Evolutionary conservation across 1,284 basidiomycete genomes (phyloP).

Genomic region (Fomitopsis betulina): DNA sequence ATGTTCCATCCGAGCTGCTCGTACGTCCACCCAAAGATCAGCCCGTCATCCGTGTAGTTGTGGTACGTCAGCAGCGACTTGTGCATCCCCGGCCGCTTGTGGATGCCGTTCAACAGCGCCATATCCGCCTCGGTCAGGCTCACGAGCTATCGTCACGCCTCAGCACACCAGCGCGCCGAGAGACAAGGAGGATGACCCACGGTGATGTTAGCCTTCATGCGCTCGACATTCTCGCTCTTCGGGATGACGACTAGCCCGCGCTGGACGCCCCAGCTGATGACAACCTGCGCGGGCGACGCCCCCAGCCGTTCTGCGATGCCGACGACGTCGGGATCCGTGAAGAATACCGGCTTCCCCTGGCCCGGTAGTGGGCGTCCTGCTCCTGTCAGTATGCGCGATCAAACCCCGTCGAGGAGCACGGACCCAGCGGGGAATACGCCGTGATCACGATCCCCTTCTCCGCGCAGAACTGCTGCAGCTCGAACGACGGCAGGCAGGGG

Average conservation of each 20-base stretch:
- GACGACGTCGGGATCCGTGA: conserved; percentile 29
- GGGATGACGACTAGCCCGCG: conserved; percentile 40
- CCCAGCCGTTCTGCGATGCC: conserved; percentile 42
- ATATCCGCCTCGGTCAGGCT: conserved; percentile 36
- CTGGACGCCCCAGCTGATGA: conserved; percentile 48
- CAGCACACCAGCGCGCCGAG: neutral
- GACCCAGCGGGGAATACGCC: conserved; percentile 65
- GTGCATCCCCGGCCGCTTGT: conserved; percentile 43
- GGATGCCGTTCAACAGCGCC: conserved; percentile 33
- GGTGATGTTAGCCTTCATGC: conserved; percentile 45
- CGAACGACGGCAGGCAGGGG: conserved; percentile 50
- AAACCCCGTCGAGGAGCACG: conserved; percentile 24
- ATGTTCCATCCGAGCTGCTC: conserved; percentile 47
- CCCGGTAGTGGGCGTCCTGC: conserved; percentile 16
- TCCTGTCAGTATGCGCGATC: neutral
- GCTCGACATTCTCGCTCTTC: conserved; percentile 43
- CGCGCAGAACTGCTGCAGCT: conserved; percentile 53
- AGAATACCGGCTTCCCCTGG: conserved; percentile 19
- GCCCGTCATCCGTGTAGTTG: conserved; percentile 25
- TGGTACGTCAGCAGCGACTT: conserved; percentile 34
- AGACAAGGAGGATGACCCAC: conserved; percentile 20
- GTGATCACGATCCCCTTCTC: conserved; percentile 57
- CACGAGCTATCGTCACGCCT: conserved; percentile 27
- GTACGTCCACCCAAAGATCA: conserved; percentile 46
- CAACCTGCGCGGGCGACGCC: conserved; percentile 45